These are phyloP conservation scores for Solanum hybrid DNA, from an alignment of 305 asterid species.

Conservation along the genomic window DNA sequence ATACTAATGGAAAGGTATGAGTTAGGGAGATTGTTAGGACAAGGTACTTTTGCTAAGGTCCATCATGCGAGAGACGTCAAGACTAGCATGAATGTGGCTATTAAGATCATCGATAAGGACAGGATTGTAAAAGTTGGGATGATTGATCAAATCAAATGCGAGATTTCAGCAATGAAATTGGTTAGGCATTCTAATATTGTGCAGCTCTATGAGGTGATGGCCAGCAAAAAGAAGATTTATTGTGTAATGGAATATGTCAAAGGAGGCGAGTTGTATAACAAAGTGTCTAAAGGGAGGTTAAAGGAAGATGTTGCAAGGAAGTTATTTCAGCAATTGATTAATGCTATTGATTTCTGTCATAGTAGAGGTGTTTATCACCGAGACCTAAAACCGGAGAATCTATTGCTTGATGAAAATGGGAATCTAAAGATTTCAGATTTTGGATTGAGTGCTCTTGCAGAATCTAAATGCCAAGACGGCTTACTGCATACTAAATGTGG, in stretches of 20 bases:
- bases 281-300: constrained; percentile 49
- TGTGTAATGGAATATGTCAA: constrained; percentile 58
- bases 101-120: constrained; percentile 62
- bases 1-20: constrained; percentile 52
- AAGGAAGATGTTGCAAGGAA: constrained; percentile 53
- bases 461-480: constrained; percentile 49
- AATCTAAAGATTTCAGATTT: constrained; percentile 62
- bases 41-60: constrained; percentile 79
- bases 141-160: constrained; percentile 63
- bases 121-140: constrained; percentile 50
- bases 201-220: constrained; percentile 68
- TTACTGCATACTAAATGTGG: constrained; percentile 72
- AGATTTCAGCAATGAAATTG: constrained; percentile 57
- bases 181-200: constrained; percentile 59
- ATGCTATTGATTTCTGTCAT: constrained; percentile 71
- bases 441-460: constrained; percentile 63
- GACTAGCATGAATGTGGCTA: constrained; percentile 44
- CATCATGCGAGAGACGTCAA: constrained; percentile 47
- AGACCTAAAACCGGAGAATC: constrained; percentile 72
- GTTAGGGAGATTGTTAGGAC: constrained; percentile 70
- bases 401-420: constrained; percentile 59
- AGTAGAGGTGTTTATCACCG: constrained; percentile 67
- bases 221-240: constrained; percentile 53
- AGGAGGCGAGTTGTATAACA: constrained; percentile 73
- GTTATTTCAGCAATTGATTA: constrained; percentile 60